Evolutionary conservation across 805 yeast species (phyloP), one percentile per base, ranked within the genome.

Genomic region (Cephaloascus albidus): DNA sequence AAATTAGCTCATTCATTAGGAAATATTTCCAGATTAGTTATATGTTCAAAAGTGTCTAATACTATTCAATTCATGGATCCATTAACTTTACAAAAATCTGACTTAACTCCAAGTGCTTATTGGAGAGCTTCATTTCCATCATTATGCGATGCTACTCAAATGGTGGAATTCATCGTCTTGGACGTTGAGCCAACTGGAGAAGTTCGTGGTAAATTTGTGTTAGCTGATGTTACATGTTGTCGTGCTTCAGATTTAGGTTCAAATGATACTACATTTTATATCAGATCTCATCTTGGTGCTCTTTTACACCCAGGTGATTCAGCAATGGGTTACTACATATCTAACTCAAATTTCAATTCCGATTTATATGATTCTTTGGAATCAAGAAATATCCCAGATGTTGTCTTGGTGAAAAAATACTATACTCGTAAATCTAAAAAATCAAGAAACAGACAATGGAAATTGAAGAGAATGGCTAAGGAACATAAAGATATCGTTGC

Each of bases 221-320:
- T 86, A 43, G 97, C 97, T 1, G 97, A 93, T 58, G 74, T 87
- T 23, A 86, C 95, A 2, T 81, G 89, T 32, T 90, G 95, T n/a
- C 76, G 96, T 55, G 78, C 95, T 15, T 61, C 81, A 36, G 98
- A 93, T 60, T 60, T 93, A 68, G 96, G 97, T 35, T 72, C 73
- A 38, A 88, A 88, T 55, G 96, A 88, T 54, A 74, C 74, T 45
- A 81, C 86, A 36, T 89, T 73, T 57, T 87, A 85, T 47, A 78
- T 90, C 26, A 76, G 96, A 56, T 78, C 96, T 0, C 98, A 94
- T 59, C 68, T 93, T 37, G 99, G 98, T 48, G 96, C 83, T 44
- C 77, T 93, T 48, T 71, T 93, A 53, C 97, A 93, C 58, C 95
- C 97, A 3, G 99, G 98, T 50, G 98, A 93, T 58, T 81, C 93